Conservation (phyloP, 1,139 yeast species). For the Lodderomyces pseudojiufengensis region DNA sequence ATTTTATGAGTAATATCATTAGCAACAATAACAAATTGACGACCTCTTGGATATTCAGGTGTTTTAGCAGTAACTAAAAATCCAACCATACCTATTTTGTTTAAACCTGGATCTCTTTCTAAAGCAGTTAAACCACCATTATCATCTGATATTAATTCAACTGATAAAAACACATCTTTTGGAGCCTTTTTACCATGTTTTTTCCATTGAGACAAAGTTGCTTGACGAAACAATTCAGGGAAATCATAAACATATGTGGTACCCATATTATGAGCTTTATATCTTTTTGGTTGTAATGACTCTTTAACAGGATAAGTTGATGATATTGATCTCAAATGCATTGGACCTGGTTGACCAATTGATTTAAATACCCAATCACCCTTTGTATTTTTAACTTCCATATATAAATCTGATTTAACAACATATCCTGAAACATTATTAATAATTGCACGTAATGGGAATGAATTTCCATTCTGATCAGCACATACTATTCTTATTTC, state of each 20-base stretch:
- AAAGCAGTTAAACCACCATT: slow-evolving; percentile 83
- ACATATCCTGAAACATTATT: slow-evolving; percentile 97
- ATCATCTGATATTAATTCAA: slow-evolving; percentile 84
- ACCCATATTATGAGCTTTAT: slow-evolving; percentile 97
- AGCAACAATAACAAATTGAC: slow-evolving; percentile 88
- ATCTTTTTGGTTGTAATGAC: slow-evolving; percentile 96
- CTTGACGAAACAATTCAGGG: slow-evolving; percentile 98
- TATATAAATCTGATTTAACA: slow-evolving; percentile 89
- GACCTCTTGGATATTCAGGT: slow-evolving; percentile 95
- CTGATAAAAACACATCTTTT: slow-evolving; percentile 71
- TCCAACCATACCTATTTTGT: slow-evolving; percentile 96
- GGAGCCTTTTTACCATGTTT: slow-evolving; percentile 62
- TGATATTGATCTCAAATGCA: slow-evolving; percentile 94
- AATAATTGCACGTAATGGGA: slow-evolving; percentile 94
- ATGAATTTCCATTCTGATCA: slow-evolving; percentile 82
- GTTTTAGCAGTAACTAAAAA: slow-evolving; percentile 89
- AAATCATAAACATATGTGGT: slow-evolving; percentile 97
- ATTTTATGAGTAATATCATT: slow-evolving; percentile 96
- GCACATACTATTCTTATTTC: slow-evolving; percentile 95
- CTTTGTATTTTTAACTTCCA: slow-evolving; percentile 85
- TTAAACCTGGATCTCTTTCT: slow-evolving; percentile 93
- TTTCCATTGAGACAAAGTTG: slow-evolving; percentile 82
- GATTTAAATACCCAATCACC: slow-evolving; percentile 98
- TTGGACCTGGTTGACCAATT: slow-evolving; percentile 88
- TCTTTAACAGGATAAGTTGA: slow-evolving; percentile 98